Percentiles rank a stretch among this genome's conserved stretches.
Conservation (phyloP, 2,329 filamentous ascomycete genomes). For the Penicillium sp. region DNA sequence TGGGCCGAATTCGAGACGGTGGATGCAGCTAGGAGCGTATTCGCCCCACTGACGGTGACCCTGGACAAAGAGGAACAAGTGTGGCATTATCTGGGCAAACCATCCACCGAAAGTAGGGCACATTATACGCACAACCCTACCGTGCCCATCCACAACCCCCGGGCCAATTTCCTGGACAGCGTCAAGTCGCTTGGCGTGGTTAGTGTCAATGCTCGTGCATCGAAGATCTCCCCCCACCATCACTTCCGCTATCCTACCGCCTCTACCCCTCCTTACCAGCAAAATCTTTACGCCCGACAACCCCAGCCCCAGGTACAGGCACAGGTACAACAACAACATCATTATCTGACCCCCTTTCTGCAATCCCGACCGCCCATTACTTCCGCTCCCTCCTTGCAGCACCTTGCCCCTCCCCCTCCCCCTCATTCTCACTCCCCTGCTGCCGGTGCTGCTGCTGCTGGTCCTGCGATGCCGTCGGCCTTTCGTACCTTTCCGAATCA, state of each 20-base stretch:
- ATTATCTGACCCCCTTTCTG: slow-evolving; percentile 16
- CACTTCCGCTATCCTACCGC: slow-evolving; percentile 24
- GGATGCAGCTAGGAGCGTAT: slow-evolving; percentile 49
- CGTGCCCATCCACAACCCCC: slow-evolving; percentile 45
- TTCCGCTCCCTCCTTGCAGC: slow-evolving; percentile 26
- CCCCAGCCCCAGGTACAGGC: neutral
- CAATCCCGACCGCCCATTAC: slow-evolving; percentile 30
- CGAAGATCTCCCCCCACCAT: slow-evolving; percentile 26
- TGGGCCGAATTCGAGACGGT: slow-evolving; percentile 75
- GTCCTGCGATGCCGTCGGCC: slow-evolving; percentile 42
- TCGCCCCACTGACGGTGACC: slow-evolving; percentile 63
- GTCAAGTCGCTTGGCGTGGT: slow-evolving; percentile 39
- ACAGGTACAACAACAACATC: slow-evolving; percentile 9
- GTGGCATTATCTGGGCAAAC: slow-evolving; percentile 82
- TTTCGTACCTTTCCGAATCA: slow-evolving; percentile 38
- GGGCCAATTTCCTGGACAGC: slow-evolving; percentile 48
- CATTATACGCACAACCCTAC: slow-evolving; percentile 79
- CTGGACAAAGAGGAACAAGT: slow-evolving; percentile 67
- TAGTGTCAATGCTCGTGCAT: slow-evolving; percentile 23
- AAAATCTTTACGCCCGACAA: slow-evolving; percentile 23
- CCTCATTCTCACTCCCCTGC: slow-evolving; percentile 26
- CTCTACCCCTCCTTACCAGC: slow-evolving; percentile 24
- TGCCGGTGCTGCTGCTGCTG: slow-evolving; percentile 32
- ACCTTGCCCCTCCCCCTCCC: slow-evolving; percentile 33
- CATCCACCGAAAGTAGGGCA: slow-evolving; percentile 82